Evolutionary conservation across 345 rosid species (phyloP), one percentile per base, ranked within the genome.

Genomic region (Eucalyptus polyanthemos): DNA sequence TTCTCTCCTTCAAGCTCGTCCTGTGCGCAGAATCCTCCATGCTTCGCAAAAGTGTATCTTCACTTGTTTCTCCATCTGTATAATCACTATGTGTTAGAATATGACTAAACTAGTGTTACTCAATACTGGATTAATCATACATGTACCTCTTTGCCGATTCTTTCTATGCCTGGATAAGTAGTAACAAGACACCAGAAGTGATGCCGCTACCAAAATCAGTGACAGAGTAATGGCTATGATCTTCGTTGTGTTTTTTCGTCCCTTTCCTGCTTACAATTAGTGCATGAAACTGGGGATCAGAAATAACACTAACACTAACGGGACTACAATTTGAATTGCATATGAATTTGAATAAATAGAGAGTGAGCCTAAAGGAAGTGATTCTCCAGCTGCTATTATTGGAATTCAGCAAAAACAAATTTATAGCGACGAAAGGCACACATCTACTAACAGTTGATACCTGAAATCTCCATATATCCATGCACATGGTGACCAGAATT

Each of bases 141-240:
- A 50, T 45, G 29, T 58, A 93, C 94, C 93, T 92, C 80, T 65
- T 58, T 25, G 88, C 34, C 47, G 88, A 91, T 87, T 87, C 92
- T 85, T 94, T 88, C 88, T 90, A 88, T 89, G 49, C 67, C 12
- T 87, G 37, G 58, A 90, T 37, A 34, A 87, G 88, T 72, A 91
- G 86, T 89, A 93, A 88, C 90, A 91, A 45, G 91, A 83, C 80
- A 89, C 93, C 34, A 91, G 58, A 19, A 93, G 72, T 88, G 91
- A 83, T 51, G 72, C 91, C 19, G 50, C 91, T 11, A 67, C 92
- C 3, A 62, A 80, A 19, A 91, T 22, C 47, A 88, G 9, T 34
- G 90, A 88, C 80, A 86, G 83, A 88, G 53, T 58, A 50, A 90
- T 88, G 40, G 90, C 58, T 49, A 89, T 90, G 60, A 89, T 90